Evolutionary conservation across 345 rosid species (phyloP).

Genomic region (Euphorbia pulcherrima): DNA sequence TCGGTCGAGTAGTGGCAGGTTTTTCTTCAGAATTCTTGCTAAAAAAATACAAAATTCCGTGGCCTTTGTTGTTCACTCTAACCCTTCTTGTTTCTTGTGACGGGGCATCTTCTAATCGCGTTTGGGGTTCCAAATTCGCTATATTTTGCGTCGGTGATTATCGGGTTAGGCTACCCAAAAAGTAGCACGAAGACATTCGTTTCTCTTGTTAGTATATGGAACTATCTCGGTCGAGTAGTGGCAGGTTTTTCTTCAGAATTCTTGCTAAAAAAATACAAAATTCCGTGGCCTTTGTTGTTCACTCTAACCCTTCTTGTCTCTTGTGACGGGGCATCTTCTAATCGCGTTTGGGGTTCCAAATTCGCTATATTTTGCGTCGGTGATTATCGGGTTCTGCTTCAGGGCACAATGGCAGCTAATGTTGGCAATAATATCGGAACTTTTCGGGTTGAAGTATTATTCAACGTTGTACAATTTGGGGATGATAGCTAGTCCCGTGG

Average conservation of each 20-base stretch:
- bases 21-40: constrained; percentile 21
- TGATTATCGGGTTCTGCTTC: constrained; percentile 19
- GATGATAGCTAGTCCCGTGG: constrained; percentile 18
- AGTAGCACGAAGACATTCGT: constrained; percentile 17
- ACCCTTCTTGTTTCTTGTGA: constrained; percentile 15
- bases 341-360: constrained; percentile 21
- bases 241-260: constrained; percentile 21
- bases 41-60: constrained; percentile 15
- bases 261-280: constrained; percentile 11
- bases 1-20: constrained; percentile 21
- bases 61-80: constrained; percentile 10
- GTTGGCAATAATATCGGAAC: constrained; percentile 17
- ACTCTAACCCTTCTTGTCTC: constrained; percentile 11
- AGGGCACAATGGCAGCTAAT: constrained; percentile 19
- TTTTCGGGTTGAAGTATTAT: constrained; percentile 24
- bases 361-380: constrained; percentile 22
- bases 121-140: constrained; percentile 20
- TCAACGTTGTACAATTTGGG: constrained; percentile 25
- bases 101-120: constrained; percentile 22
- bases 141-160: constrained; percentile 20
- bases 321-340: constrained; percentile 15
- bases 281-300: constrained; percentile 21
- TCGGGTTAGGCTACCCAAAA: constrained; percentile 19
- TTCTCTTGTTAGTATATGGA: constrained; percentile 26
- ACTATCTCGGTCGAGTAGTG: constrained; percentile 21